Base-by-base conservation (phyloP, 352 stramenopile species). In the Pythium apleroticum region DNA sequence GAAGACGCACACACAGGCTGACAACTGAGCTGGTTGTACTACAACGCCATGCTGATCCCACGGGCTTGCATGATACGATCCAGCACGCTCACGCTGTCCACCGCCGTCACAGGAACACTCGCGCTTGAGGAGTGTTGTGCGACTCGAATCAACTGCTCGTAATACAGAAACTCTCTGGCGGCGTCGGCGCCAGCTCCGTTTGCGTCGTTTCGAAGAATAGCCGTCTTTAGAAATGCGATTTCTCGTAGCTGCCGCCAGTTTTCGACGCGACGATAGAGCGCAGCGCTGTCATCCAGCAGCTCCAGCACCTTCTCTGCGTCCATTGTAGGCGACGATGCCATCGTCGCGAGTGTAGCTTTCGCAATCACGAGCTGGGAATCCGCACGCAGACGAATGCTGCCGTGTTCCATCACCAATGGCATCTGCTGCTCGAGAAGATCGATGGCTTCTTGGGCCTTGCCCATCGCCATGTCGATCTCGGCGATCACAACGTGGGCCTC, bases 351-450 rank as follows among this genome's bases (percentile, higher is more conserved):
- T 41, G 68, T 70, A 6, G 67, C 75, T 41, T 90, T 92, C 0
- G 80, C 81, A 24, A 91, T 60, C 31, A 90, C 33, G 0, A 91
- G 64, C 30, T 88, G 66, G 6, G 75, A 79, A 37, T 91, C 76
- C 11, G 75, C 82, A 19, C 80, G 80, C 14, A 91, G 20, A 57
- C 80, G 56, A 31, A 90, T 66, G 28, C 67, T 77, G 19, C 82
- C 82, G 57, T 90, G 74, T 39, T 93, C 82, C 63, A 86, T 81
- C n/a, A 88, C 73, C 15, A 90, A 30, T 15, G 77, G 60, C 80
- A 91, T 90, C 48, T 91, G 77, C 20, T 81, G 66, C 9, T 80
- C 69, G 15, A 93, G 60, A 17, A 93, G 62, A 22, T 74, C 49
- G 9, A 80, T 57, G 0, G 84, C 80, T 31, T 86, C 72, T 28